Evolutionary conservation across 441 rosid species (phyloP), one percentile per base, ranked within the genome.

Genomic region (Jatropha podagrica): DNA sequence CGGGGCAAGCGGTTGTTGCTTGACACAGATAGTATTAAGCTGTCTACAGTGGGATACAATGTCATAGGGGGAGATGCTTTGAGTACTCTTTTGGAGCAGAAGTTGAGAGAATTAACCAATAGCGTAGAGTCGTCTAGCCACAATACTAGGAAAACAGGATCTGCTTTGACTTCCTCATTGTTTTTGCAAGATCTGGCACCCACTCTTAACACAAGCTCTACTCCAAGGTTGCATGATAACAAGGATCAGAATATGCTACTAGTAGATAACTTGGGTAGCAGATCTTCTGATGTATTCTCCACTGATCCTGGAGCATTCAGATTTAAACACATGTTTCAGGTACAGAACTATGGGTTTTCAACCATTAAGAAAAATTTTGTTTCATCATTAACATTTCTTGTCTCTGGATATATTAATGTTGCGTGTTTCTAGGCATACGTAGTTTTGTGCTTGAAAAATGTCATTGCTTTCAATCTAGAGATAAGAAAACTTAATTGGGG

Each of bases 21-120:
- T 48, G 89, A 87, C 60, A 69, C 85, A 27, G 90, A 88, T 26
- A 20, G 75, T 72, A 77, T 48, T 83, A 88, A 89, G 77, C 80
- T 81, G 66, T 82, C 99, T 77, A 81, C 96, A n/a, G 67, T 81
- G 72, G 91, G 81, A 71, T 86, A 83, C 73, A 90, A 88, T 79
- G 87, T 88, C 60, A 86, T 96, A 7, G 92, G 92, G 0, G 92
- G 89, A 69, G 97, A 96, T 82, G 96, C 96, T 73, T 83, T 94
- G 80, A 88, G 93, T 77, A 76, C 86, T 68, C 95, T 96, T 73
- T 82, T 94, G 88, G 99, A 94, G 81, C 90, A 91, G 81, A 96
- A 96, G 82, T 84, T 96, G 46, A 86, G 80, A 80, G 98, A 94
- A 81, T 58, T 96, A 80, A 91, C 87, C 64, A 82, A 81, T 3